Evolutionary conservation across 2,329 filamentous ascomycete genomes (phyloP).

Genomic region (Xylariales sp.): DNA sequence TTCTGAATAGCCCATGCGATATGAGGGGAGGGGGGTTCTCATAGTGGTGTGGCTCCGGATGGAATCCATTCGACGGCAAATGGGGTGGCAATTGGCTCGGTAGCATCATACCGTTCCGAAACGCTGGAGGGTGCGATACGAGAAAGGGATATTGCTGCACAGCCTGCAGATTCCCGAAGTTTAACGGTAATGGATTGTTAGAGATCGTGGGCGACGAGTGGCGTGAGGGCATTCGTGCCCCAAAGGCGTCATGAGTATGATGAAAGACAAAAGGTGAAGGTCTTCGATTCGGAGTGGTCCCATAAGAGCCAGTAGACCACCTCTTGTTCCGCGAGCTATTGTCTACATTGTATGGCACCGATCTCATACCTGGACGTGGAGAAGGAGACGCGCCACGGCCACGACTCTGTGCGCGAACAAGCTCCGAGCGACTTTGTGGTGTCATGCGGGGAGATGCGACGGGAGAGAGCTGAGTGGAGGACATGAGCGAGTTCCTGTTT

Average conservation of each 20-base stretch:
- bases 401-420: constrained; percentile 73
- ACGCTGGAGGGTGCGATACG: constrained; percentile 63
- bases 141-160: constrained; percentile 67
- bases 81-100: constrained; percentile 60
- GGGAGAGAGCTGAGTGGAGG: constrained; percentile 77
- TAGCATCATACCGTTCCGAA: constrained; percentile 70
- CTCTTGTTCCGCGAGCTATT: constrained; percentile 73
- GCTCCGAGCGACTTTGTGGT: constrained; percentile 69
- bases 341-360: constrained; percentile 78
- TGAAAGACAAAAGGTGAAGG: constrained; percentile 73
- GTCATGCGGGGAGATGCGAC: constrained; percentile 77
- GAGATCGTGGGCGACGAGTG: constrained; percentile 63
- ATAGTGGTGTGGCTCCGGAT: constrained; percentile 63
- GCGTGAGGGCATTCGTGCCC: constrained; percentile 65
- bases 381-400: constrained; percentile 76
- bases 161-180: constrained; percentile 66
- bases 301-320: constrained; percentile 82
- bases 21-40: constrained; percentile 71
- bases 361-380: constrained; percentile 73
- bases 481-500: constrained; percentile 76
- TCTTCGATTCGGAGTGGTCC: constrained; percentile 65
- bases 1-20: constrained; percentile 78
- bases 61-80: constrained; percentile 62
- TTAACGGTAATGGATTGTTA: constrained; percentile 62
- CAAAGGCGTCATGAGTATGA: constrained; percentile 69